Evolutionary conservation across 1,139 yeast species (phyloP), one percentile per base, ranked within the genome.

Genomic region (Candida sojae): DNA sequence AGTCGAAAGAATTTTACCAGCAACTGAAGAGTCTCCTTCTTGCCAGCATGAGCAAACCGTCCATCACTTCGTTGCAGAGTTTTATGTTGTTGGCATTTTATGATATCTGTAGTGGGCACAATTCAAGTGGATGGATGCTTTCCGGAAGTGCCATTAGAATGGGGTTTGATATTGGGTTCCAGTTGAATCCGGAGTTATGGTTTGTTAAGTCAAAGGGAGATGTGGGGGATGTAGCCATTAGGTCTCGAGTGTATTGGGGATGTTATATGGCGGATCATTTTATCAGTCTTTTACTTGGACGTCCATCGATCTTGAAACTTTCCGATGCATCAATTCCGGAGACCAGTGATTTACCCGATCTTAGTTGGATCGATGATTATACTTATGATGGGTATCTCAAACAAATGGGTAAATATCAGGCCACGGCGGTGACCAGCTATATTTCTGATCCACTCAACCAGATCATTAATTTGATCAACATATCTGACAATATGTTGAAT

Each of bases 231-330:
- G 71, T 78, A 11, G 81, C 77, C 39, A 82, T 83, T 49, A 68
- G 86, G 52, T 75, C 83, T 40, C 66, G 88, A 53, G 80, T 83
- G 8, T 83, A 80, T 59, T 83, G 88, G 88, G 88, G 88, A 1
- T 76, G 84, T 47, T 83, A 79, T 57, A 70, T 83, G 53, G 85
- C 86, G 3, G 88, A 83, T 57, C 86, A 83, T 57, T 80, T 83
- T 55, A 79, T 83, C 28, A 77, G 84, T 59, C 63, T 83, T 44
- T 67, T 83, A 45, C 61, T 83, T 45, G 88, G 88, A 1, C 63
- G 88, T 43, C 85, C 86, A 0, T 77, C 85, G 0, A 66, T 81
- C 2, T 64, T 83, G 49, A 80, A 82, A 53, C 68, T 79, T 44
- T 74, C 79, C 37, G 86, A 83, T 57, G 80, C 86, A 0, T 75